These are phyloP conservation scores for Nigrospora sphaerica DNA, from an alignment of 2,329 filamentous ascomycete species.

Conservation along the genomic window DNA sequence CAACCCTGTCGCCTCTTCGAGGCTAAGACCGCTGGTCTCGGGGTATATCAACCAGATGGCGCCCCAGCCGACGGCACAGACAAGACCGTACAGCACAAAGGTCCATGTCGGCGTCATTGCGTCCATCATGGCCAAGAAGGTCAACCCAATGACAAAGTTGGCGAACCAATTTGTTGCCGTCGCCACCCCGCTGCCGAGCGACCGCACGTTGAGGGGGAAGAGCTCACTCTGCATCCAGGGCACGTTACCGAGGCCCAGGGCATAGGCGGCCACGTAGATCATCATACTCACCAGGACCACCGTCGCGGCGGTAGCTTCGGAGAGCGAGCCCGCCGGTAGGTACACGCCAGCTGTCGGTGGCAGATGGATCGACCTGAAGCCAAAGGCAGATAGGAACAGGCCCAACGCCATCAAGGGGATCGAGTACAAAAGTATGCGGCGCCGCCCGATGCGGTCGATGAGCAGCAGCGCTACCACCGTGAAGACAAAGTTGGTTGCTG, in stretches of 20 bases:
- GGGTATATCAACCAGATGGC: constrained; percentile 72
- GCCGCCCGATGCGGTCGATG: constrained; percentile 73
- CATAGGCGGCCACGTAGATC: constrained; percentile 79
- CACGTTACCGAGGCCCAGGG: constrained; percentile 81
- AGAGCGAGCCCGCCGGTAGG: not conserved
- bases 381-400: constrained; percentile 61
- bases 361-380: constrained; percentile 61
- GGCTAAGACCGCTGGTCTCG: constrained; percentile 72
- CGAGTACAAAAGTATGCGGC: constrained; percentile 73
- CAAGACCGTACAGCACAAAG: constrained; percentile 69
- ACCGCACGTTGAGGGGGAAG: constrained; percentile 70
- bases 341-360: constrained; percentile 15
- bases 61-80: constrained; percentile 64
- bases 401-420: constrained; percentile 78
- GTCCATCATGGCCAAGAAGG: constrained; percentile 85
- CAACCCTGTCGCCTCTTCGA: constrained; percentile 73
- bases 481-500: constrained; percentile 76
- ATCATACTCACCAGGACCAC: constrained; percentile 70
- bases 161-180: constrained; percentile 82
- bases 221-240: constrained; percentile 96
- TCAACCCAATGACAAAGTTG: constrained; percentile 80
- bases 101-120: constrained; percentile 65
- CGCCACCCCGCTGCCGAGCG: constrained; percentile 63
- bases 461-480: constrained; percentile 67
- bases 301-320: constrained; percentile 28